Conservation (phyloP, 257 asterid species). For the Solanum appendiculatum region DNA sequence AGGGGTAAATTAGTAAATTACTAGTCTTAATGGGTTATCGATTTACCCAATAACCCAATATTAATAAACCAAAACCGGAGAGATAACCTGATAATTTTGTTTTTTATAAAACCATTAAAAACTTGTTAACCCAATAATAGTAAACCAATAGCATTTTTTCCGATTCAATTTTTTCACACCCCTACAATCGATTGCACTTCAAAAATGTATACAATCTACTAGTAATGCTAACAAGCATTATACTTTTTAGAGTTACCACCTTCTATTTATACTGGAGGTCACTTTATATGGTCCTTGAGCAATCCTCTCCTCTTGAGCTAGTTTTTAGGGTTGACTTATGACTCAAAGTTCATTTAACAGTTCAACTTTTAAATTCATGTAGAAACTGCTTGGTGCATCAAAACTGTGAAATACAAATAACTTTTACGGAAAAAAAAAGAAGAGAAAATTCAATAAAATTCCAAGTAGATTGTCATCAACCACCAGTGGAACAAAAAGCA, state of each 20-base stretch:
- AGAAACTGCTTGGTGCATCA: background rate
- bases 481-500: background rate
- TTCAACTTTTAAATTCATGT: background rate
- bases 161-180: background rate
- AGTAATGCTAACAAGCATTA: background rate
- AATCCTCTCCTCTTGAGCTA: background rate
- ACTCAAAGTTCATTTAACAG: background rate
- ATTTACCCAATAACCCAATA: no score
- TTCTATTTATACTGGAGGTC: background rate
- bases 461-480: background rate
- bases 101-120: background rate
- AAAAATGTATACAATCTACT: background rate
- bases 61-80: no score
- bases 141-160: background rate
- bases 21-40: no score
- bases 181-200: background rate
- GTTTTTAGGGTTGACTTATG: background rate
- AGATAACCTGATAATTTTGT: no score
- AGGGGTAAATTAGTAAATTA: no score
- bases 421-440: background rate
- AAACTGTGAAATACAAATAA: background rate
- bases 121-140: background rate
- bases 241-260: background rate
- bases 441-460: background rate
- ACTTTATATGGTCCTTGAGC: background rate